Evolutionary conservation across 176 grass and related monocot genomes (phyloP).

Genomic region (Canna indica): DNA sequence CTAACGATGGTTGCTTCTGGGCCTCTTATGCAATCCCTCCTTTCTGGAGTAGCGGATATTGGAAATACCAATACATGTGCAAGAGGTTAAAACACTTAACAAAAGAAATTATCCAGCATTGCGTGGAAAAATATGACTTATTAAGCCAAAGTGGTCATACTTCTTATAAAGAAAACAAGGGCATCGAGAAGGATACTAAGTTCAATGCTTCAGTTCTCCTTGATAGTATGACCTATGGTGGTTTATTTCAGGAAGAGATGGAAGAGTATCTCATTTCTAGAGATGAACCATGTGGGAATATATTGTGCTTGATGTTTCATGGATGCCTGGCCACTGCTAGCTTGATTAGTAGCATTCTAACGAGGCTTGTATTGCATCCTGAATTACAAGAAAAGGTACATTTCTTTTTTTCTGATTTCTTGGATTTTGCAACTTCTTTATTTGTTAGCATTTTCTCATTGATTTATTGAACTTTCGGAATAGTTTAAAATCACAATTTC

Average conservation of each 20-base stretch:
- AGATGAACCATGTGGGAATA: constrained; percentile 71
- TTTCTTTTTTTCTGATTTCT: constrained; percentile 13
- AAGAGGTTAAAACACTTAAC: constrained; percentile 55
- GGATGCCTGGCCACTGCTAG: constrained; percentile 64
- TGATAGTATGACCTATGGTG: constrained; percentile 22
- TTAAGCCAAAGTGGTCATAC: constrained; percentile 19
- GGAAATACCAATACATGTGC: constrained; percentile 52
- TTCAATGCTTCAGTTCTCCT: constrained; percentile 20
- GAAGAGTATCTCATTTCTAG: constrained; percentile 34
- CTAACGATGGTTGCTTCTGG: constrained; percentile 86
- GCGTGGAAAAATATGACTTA: constrained; percentile 21
- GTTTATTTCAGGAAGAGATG: constrained; percentile 21
- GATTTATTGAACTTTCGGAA: background rate
- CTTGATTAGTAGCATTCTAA: constrained; percentile 63
- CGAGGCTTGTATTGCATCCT: constrained; percentile 39
- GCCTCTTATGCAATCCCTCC: constrained; percentile 66
- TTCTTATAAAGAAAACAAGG: constrained; percentile 26
- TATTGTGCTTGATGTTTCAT: constrained; percentile 88
- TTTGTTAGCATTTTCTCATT: background rate
- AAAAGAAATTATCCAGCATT: constrained; percentile 38
- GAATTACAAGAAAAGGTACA: constrained; percentile 73
- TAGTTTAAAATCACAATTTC: background rate
- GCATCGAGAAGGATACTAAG: constrained; percentile 7
- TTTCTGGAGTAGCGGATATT: constrained; percentile 75
- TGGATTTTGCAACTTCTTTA: constrained; percentile 6